Percentiles rank a stretch among this genome's conserved stretches.
These are phyloP conservation scores for Globisporangium paddicum DNA, from an alignment of 352 stramenopile genomes.

Conservation along the genomic window DNA sequence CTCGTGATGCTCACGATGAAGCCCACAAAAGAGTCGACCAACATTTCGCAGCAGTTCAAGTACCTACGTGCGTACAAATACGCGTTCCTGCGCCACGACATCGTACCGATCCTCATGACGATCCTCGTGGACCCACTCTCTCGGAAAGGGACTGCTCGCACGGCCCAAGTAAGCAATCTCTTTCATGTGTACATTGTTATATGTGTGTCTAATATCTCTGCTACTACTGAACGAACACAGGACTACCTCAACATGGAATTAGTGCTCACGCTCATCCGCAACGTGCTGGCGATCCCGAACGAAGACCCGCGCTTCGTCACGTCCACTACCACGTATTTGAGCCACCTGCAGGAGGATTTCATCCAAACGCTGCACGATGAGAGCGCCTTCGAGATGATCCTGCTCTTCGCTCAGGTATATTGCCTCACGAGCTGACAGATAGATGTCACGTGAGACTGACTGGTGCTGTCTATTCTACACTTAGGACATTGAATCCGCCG, in stretches of 20 bases:
- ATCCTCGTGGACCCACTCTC: constrained; percentile 81
- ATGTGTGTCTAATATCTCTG: no score
- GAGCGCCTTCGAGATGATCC: constrained; percentile 84
- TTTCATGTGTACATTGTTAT: no score
- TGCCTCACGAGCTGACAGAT: no score
- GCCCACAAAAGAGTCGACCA: constrained; percentile 66
- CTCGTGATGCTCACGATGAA: constrained; percentile 90
- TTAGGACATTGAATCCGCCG: constrained; percentile 76
- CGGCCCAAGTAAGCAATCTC: constrained; percentile 27
- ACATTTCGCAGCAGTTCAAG: constrained; percentile 75
- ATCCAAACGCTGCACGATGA: constrained; percentile 76
- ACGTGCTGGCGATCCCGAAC: constrained; percentile 80
- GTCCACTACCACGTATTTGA: constrained; percentile 69
- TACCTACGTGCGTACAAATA: constrained; percentile 84
- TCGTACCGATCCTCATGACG: constrained; percentile 83
- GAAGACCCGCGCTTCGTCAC: constrained; percentile 78
- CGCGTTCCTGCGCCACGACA: constrained; percentile 64
- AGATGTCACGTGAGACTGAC: not conserved
- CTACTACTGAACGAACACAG: constrained; percentile 2
- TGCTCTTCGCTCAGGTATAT: constrained; percentile 68
- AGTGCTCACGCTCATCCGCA: constrained; percentile 81
- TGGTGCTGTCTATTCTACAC: not conserved
- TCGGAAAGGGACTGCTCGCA: constrained; percentile 50
- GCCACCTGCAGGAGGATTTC: constrained; percentile 76
- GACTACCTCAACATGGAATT: constrained; percentile 88